phyloP scores from a whole-genome alignment of 75 land plant species.

The Chamaecyparis obtusa region DNA sequence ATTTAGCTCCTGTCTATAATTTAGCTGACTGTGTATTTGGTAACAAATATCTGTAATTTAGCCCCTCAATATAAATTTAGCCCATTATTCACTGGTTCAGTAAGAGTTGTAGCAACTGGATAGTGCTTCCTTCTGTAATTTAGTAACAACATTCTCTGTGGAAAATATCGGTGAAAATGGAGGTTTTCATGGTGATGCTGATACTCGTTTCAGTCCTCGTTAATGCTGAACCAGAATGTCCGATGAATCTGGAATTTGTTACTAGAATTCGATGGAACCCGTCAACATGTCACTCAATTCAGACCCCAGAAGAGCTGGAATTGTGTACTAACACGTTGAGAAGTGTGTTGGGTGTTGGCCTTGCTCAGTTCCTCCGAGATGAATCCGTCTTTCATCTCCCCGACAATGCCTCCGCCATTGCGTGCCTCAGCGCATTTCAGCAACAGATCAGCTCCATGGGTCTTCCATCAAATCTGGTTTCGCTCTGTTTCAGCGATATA shows the following conservation, averaged over 20 bases:
- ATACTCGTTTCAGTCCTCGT: background rate
- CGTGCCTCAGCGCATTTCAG: slow-evolving; percentile 49
- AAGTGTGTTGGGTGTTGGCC: slow-evolving; percentile 42
- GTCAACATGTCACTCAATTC: background rate
- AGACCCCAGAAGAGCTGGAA: background rate
- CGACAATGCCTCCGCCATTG: slow-evolving; percentile 33
- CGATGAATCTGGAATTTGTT: background rate
- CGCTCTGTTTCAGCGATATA: slow-evolving; percentile 39
- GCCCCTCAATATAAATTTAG: no score
- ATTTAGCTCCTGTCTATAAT: no score
- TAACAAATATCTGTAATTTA: no score
- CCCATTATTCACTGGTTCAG: no score
- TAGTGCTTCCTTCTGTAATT: no score
- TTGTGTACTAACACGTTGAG: slow-evolving; percentile 54
- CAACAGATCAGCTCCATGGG: slow-evolving; percentile 22
- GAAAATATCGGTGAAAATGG: background rate
- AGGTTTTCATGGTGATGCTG: background rate
- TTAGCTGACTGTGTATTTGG: no score
- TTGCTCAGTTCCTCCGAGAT: slow-evolving; percentile 49
- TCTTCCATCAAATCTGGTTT: slow-evolving; percentile 21
- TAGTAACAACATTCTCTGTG: background rate
- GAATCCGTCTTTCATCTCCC: slow-evolving; percentile 52
- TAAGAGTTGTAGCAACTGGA: no score
- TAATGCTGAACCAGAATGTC: background rate
- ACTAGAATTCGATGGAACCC: background rate